Evolutionary conservation across 1,139 yeast species (phyloP).

Genomic region (Diutina sp.): DNA sequence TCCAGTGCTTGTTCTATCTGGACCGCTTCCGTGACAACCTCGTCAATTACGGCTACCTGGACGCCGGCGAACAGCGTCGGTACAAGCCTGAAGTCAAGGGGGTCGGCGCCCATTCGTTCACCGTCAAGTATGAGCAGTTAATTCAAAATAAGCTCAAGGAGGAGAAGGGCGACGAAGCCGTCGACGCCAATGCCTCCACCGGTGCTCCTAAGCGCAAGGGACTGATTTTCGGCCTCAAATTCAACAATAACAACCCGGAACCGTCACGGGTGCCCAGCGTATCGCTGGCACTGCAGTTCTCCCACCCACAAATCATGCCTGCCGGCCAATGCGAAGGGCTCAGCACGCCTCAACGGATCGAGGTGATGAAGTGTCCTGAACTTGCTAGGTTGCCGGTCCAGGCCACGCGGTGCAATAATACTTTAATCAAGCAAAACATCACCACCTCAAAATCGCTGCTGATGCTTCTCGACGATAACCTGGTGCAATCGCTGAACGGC

Average conservation of each 20-base stretch:
- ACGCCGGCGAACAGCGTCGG: slow-evolving; percentile 25
- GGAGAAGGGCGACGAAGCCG: slow-evolving; percentile 6
- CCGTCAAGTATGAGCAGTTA: slow-evolving; percentile 31
- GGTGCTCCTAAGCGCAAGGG: background rate
- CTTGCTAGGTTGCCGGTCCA: slow-evolving; percentile 22
- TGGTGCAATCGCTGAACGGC: background rate
- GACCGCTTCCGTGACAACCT: slow-evolving; percentile 54
- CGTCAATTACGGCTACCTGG: slow-evolving; percentile 15
- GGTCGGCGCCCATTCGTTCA: slow-evolving; percentile 30
- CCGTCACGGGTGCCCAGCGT: background rate
- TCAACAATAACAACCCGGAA: background rate
- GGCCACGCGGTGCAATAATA: slow-evolving; percentile 16
- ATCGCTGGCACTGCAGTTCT: background rate
- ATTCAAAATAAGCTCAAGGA: slow-evolving; percentile 26
- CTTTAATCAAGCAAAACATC: slow-evolving; percentile 1
- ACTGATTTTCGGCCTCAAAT: slow-evolving; percentile 1
- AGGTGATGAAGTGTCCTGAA: slow-evolving; percentile 18
- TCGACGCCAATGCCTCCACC: background rate
- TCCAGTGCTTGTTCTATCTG: slow-evolving; percentile 77
- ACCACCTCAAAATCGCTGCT: background rate
- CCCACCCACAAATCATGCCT: background rate
- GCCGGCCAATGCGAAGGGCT: slow-evolving; percentile 23
- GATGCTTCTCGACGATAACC: background rate
- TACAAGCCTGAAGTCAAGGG: slow-evolving; percentile 22
- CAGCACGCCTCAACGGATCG: slow-evolving; percentile 22